Evolutionary conservation across 225 moss, liverwort and hornwort genomes (phyloP).

Genomic region (Pseudisothecium myosuroides): DNA sequence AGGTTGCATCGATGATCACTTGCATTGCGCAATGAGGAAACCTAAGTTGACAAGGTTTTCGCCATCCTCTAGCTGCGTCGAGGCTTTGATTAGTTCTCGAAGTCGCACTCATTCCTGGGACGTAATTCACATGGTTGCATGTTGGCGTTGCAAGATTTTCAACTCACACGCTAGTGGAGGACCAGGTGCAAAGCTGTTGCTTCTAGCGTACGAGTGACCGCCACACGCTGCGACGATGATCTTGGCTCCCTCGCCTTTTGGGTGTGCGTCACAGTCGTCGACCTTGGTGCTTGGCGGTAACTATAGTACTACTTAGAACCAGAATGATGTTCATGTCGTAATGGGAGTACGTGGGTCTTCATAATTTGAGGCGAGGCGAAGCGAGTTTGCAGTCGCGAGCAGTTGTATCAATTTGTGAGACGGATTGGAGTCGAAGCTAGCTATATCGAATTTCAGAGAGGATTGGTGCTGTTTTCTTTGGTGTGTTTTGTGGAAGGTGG

Average conservation of each 20-base stretch:
- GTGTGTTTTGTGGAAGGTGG: neutral
- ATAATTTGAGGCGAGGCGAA: neutral
- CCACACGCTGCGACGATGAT: neutral
- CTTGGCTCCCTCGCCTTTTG: neutral
- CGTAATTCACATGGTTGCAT: no score
- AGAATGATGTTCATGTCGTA: neutral
- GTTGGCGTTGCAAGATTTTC: neutral
- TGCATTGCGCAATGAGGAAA: neutral
- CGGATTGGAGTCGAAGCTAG: neutral
- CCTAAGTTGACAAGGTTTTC: neutral
- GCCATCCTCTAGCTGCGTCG: neutral
- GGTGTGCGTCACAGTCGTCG: neutral
- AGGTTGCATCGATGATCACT: neutral
- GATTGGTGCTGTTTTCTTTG: neutral
- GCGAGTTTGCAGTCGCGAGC: neutral
- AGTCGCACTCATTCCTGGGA: neutral
- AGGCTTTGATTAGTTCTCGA: neutral
- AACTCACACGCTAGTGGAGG: neutral
- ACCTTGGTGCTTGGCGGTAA: neutral
- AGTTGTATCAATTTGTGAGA: neutral
- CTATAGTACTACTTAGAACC: neutral
- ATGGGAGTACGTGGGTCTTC: neutral
- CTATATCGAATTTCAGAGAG: neutral
- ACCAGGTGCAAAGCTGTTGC: neutral
- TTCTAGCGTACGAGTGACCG: neutral